Conservation (phyloP, 164 flowering plant genomes). For the Sextonia rubra region DNA sequence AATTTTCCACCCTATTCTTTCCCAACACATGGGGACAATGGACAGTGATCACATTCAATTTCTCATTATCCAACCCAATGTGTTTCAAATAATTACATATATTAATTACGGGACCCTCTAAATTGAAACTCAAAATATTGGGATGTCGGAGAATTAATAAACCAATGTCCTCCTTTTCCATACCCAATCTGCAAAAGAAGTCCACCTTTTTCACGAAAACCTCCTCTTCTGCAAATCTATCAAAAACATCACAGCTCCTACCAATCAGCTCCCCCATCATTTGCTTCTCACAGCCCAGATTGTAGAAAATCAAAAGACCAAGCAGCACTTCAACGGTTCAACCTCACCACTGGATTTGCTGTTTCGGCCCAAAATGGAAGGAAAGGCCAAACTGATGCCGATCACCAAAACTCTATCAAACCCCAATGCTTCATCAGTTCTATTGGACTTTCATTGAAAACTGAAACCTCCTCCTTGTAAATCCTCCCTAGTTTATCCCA, state of each 20-base stretch:
- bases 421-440: constrained; percentile 32
- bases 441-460: constrained; percentile 30
- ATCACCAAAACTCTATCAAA: constrained; percentile 33
- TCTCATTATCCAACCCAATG: constrained; percentile 36
- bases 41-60: constrained; percentile 22
- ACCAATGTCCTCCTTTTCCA: constrained; percentile 33
- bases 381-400: constrained; percentile 62
- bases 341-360: constrained; percentile 20
- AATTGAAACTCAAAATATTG: constrained; percentile 34
- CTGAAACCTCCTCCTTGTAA: constrained; percentile 38
- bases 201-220: constrained; percentile 42
- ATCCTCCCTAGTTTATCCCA: constrained; percentile 60
- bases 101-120: neutral
- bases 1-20: constrained; percentile 45
- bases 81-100: constrained; percentile 35
- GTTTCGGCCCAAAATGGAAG: constrained; percentile 36
- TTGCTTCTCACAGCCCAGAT: constrained; percentile 52
- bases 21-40: constrained; percentile 52
- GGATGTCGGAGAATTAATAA: constrained; percentile 44
- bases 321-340: constrained; percentile 35
- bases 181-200: constrained; percentile 43
- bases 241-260: constrained; percentile 30
- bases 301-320: constrained; percentile 57
- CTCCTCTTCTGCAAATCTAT: constrained; percentile 42
- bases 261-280: constrained; percentile 43